Conservation (phyloP, 1,139 yeast species). For the Pneumocystis wakefieldiae region DNA sequence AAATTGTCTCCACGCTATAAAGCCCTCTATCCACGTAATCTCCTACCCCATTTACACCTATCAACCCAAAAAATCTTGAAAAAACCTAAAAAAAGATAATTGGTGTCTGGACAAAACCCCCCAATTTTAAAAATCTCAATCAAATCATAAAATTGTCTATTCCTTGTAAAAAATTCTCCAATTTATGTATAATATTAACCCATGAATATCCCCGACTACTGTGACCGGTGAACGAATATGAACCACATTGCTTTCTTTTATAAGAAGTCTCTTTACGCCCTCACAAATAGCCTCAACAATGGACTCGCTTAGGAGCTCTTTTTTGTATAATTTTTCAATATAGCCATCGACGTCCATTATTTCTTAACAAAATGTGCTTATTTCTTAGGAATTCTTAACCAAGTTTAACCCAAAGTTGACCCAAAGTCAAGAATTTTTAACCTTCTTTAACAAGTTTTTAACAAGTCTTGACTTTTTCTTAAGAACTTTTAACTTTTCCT, state of each 20-base stretch:
- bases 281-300: slow-evolving; percentile 52
- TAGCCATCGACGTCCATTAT: slow-evolving; percentile 43
- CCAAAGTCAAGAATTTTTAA: no score
- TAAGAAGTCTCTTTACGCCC: slow-evolving; percentile 56
- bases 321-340: slow-evolving; percentile 45
- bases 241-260: slow-evolving; percentile 74
- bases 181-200: slow-evolving; percentile 24
- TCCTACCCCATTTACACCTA: slow-evolving; percentile 22
- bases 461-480: no score
- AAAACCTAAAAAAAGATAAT: slow-evolving; percentile 60
- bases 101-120: slow-evolving; percentile 85
- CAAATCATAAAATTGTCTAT: slow-evolving; percentile 69
- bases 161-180: not conserved
- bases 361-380: no score
- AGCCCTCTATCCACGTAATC: slow-evolving; percentile 86
- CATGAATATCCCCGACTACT: slow-evolving; percentile 97
- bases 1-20: slow-evolving; percentile 82
- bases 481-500: no score
- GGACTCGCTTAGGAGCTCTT: slow-evolving; percentile 53
- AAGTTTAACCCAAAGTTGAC: no score
- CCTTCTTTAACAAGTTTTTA: no score
- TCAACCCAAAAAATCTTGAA: not conserved
- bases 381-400: no score
- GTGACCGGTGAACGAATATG: slow-evolving; percentile 76
- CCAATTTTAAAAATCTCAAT: slow-evolving; percentile 86